These are phyloP conservation scores for Amanita subjunquillea DNA, from an alignment of 768 basidiomycete genomes.

Conservation along the genomic window DNA sequence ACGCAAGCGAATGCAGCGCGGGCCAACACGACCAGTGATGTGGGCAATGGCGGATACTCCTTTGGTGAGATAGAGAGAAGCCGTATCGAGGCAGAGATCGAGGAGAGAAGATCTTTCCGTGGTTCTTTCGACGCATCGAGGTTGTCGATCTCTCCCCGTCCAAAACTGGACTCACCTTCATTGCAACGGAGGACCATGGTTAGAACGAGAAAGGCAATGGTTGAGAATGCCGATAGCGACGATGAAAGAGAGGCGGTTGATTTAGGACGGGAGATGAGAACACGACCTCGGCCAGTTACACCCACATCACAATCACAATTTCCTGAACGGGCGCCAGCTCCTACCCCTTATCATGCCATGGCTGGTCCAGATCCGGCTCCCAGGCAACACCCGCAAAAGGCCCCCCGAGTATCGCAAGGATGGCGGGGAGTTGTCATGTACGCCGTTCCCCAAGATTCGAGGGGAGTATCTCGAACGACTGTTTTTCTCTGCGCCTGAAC, in stretches of 20 bases:
- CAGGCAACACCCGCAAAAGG: neutral
- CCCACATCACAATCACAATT: neutral
- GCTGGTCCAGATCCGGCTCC: constrained; percentile 7
- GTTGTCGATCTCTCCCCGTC: constrained; percentile 3
- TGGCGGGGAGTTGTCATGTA: constrained; percentile 13
- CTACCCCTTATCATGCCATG: constrained; percentile 23
- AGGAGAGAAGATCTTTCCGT: constrained; percentile 48
- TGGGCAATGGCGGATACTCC: neutral
- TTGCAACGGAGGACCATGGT: neutral
- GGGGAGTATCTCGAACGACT: constrained; percentile 68
- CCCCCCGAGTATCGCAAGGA: neutral
- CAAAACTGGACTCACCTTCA: neutral
- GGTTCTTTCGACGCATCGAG: neutral
- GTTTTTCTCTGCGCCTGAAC: constrained; percentile 74
- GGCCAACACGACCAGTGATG: neutral
- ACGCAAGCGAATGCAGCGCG: constrained; percentile 1
- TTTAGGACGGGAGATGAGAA: neutral
- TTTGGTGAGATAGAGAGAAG: constrained; percentile 51
- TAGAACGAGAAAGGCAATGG: neutral
- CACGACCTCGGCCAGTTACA: neutral
- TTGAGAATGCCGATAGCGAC: neutral
- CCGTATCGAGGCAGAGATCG: constrained; percentile 55
- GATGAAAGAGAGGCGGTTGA: neutral
- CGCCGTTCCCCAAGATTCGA: constrained; percentile 77
- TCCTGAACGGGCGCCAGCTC: constrained; percentile 21